Percentiles rank a stretch among this genome's conserved stretches.
Conservation (phyloP, 345 rosid genomes). For the Mercurialis annua region DNA sequence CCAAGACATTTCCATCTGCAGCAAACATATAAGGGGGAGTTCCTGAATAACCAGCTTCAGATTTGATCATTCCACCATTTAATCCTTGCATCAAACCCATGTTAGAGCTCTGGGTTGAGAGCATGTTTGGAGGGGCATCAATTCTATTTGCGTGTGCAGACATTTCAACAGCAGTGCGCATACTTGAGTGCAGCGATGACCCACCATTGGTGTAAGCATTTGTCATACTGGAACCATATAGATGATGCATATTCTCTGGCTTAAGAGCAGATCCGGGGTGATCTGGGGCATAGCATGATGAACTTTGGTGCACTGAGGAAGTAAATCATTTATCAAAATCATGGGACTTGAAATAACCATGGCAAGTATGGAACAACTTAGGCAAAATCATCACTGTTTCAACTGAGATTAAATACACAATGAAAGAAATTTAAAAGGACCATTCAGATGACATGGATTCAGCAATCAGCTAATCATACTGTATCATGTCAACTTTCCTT, state of each 20-base stretch:
- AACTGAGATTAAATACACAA: neutral
- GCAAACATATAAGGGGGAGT: slow-evolving; percentile 66
- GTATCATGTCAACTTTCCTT: neutral
- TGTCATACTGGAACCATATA: slow-evolving; percentile 46
- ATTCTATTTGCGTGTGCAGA: slow-evolving; percentile 63
- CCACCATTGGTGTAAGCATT: slow-evolving; percentile 71
- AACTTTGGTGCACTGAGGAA: slow-evolving; percentile 61
- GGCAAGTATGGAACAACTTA: neutral
- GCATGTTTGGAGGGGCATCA: slow-evolving; percentile 54
- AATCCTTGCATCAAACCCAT: slow-evolving; percentile 72
- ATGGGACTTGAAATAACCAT: neutral
- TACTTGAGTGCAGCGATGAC: slow-evolving; percentile 48
- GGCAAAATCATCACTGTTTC: neutral
- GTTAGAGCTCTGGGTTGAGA: slow-evolving; percentile 64
- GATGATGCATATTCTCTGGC: slow-evolving; percentile 59
- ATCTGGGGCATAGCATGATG: slow-evolving; percentile 57
- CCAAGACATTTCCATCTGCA: slow-evolving; percentile 60
- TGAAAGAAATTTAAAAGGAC: neutral
- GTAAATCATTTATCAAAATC: slow-evolving; percentile 16
- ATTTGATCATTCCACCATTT: slow-evolving; percentile 78
- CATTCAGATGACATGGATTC: neutral
- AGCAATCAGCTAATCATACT: slow-evolving; percentile 4
- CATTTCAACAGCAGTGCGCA: slow-evolving; percentile 61
- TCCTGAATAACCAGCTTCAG: slow-evolving; percentile 69
- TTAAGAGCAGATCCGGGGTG: slow-evolving; percentile 47